Conservation (phyloP, 192 early-diverging fungal species). For the Entomortierella parvispora region DNA sequence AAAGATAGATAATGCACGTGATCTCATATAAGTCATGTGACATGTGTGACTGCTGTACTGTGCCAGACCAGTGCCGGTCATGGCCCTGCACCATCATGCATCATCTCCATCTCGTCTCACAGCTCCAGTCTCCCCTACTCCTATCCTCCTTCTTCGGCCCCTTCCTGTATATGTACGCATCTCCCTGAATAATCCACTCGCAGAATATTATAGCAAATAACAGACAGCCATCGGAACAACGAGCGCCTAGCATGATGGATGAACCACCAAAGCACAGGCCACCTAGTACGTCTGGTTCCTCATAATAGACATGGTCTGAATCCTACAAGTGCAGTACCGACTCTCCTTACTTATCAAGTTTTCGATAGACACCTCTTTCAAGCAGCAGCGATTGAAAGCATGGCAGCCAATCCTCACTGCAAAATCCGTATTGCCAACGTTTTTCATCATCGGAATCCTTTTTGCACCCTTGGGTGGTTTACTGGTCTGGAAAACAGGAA, state of each 20-base stretch:
- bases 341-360: not conserved
- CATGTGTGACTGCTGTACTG: too few species aligned
- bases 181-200: too few species aligned
- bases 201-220: not conserved
- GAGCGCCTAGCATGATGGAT: constrained; percentile 25
- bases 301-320: not conserved
- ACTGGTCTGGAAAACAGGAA: constrained; percentile 80
- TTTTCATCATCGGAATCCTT: constrained; percentile 92
- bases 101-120: constrained; percentile 18
- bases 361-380: constrained; percentile 91
- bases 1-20: too few species aligned
- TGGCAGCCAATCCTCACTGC: constrained; percentile 99
- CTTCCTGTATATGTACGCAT: not conserved
- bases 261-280: constrained; percentile 45
- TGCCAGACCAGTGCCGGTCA: too few species aligned
- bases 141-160: constrained; percentile 1
- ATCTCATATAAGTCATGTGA: too few species aligned
- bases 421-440: constrained; percentile 92
- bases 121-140: not conserved
- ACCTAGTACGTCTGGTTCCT: constrained; percentile 43
- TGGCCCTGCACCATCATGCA: too few species aligned
- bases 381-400: constrained; percentile 95
- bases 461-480: constrained; percentile 95
- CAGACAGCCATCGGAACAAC: too few species aligned
- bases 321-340: not conserved